Base-by-base conservation (phyloP, 2,329 filamentous ascomycete species). In the Polytolypa hystricis region DNA sequence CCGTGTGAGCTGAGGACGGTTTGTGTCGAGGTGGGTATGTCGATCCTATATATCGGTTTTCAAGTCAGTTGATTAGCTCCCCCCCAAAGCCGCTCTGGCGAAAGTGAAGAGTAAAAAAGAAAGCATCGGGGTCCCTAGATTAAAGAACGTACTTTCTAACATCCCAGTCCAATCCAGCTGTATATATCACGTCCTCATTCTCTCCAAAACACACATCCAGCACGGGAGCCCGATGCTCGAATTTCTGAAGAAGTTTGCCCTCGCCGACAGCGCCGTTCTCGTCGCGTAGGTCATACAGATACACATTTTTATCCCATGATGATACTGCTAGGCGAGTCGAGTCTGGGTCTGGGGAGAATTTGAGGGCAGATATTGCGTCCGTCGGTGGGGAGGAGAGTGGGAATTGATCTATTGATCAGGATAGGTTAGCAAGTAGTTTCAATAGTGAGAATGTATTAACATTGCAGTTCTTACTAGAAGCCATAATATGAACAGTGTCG, bases 221-320 rank as follows among this genome's bases (percentile, higher is more conserved):
- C 6, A 98, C 81, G 0, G 91, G 86, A 5, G 84, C 84, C 42
- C 79, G 75, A 58, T 91, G 81, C 57, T 86, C 79, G 52, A 81
- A 85, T 46, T 79, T 84, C 46, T 75, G 73, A 20, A 87, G 53
- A 19, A 93, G 68, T 37, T 72, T 73, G 5, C 77, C 79, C 34
- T 65, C 61, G 16, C 71, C 73, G 25, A 73, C 68, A 44, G 72
- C 69, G 15, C 56, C 58, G 34, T 71, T 71, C 43, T 66, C 65
- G 30, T 62, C 61, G 12, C 67, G 64, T 41, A 81, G 73, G 54
- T 93, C 84, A 69, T 96, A 96, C 35, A 89, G 70, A 61, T 95
- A 93, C 38, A 93, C 77, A 57, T 84, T 77, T 61, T 79, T 84
- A 63, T 96, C 89, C 91, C 91, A 98, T 38, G 86, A 94, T 8